These are phyloP conservation scores for Malus hybrid DNA, from an alignment of 331 rosid species.

Conservation along the genomic window DNA sequence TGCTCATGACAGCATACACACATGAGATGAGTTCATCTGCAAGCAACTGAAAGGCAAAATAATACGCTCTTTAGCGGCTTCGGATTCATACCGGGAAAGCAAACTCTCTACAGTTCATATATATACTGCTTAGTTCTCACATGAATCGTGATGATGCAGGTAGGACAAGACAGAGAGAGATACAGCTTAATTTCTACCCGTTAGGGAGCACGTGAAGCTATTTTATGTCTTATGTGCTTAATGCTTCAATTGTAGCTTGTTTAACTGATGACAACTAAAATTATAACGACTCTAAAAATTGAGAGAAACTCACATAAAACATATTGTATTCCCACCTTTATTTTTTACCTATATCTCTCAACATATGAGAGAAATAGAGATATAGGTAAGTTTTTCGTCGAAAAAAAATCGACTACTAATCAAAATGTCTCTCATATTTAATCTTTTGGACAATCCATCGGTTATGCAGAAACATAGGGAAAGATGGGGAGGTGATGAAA, in stretches of 20 bases:
- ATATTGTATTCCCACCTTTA: neutral
- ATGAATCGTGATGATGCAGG: neutral
- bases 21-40: no score
- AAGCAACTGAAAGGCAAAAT: no score
- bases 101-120: neutral
- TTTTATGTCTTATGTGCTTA: neutral
- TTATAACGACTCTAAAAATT: no score
- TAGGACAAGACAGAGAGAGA: no score
- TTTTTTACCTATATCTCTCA: neutral
- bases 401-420: no score
- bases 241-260: neutral
- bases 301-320: neutral
- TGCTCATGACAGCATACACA: no score
- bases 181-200: neutral
- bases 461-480: neutral
- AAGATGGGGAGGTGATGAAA: neutral
- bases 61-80: no score
- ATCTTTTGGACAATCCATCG: no score
- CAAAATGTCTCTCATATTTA: no score
- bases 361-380: no score
- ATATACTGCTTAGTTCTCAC: neutral
- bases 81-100: neutral
- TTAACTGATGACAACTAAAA: no score
- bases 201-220: neutral
- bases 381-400: no score